These are phyloP conservation scores for Kondoa subrosea DNA, from an alignment of 768 basidiomycete genomes.

Conservation along the genomic window DNA sequence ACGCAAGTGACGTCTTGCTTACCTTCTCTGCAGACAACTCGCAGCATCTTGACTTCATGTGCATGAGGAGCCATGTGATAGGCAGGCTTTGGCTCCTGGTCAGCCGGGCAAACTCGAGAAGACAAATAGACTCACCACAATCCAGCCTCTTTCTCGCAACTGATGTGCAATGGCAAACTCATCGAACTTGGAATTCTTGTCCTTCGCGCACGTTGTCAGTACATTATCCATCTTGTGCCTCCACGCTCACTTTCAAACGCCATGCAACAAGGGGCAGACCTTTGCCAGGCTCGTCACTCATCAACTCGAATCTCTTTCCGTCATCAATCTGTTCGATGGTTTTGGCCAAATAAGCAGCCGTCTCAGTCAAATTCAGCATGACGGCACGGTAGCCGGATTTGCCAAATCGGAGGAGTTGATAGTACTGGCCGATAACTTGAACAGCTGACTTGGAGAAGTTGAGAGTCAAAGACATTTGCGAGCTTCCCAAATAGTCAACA, in stretches of 20 bases:
- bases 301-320: conserved; percentile 27
- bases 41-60: conserved; percentile 29
- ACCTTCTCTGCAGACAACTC: conserved; percentile 32
- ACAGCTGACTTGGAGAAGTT: conserved; percentile 24
- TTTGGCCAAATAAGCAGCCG: conserved; percentile 26
- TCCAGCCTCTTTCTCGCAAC: conserved; percentile 26
- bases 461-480: conserved; percentile 22
- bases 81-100: conserved; percentile 10
- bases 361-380: conserved; percentile 29
- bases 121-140: conserved; percentile 15
- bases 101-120: conserved; percentile 1
- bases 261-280: conserved; percentile 32
- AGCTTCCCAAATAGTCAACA: conserved; percentile 21
- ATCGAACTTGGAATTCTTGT: neutral
- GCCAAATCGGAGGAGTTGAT: conserved; percentile 30
- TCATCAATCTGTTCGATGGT: conserved; percentile 19
- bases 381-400: conserved; percentile 30
- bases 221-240: conserved; percentile 17
- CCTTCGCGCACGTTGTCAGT: neutral
- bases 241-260: conserved; percentile 23
- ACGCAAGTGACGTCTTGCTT: neutral
- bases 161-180: conserved; percentile 31
- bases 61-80: conserved; percentile 23
- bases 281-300: conserved; percentile 23
- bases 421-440: conserved; percentile 24